Base-by-base conservation (phyloP, 306 rosid species). In the Quillaja saponaria region DNA sequence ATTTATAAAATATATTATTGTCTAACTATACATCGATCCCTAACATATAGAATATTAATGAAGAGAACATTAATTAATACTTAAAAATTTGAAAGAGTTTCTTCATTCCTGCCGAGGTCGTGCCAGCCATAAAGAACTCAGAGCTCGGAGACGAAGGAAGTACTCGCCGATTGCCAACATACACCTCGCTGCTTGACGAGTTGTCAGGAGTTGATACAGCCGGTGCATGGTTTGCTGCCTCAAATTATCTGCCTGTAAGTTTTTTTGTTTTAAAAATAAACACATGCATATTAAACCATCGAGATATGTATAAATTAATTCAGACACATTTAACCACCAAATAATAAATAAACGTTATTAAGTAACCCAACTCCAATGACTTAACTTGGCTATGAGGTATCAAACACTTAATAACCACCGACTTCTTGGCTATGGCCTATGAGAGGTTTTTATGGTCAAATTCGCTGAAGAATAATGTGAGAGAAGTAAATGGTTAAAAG, bases 161-260 rank as follows among this genome's bases (percentile, higher is more conserved):
- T 89, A 94, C 78, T 89, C 99, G 0, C 96, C 91, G 0, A 94
- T 83, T 0, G 91, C 90, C 71, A 94, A 50, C 69, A 94, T 71
- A 78, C 97, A 85, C 82, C 95, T 76, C 0, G 99, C 99, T 4
- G 95, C 84, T 76, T 94, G 99, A 18, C 95, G 90, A 1, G 82
- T 83, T 7, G 99, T 94, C 68, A 89, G 69, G 53, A 94, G 28
- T 52, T 87, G 90, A 8, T 74, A 74, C 71, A 89, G 55, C 25
- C 96, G 84, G 17, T 83, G 95, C 40, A 89, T n/a, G 1, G 90
- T 85, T 57, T 94, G 97, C 10, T 83, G 91, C 69, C 99, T 46
- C 59, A 89, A 71, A 69, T 64, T 76, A 69, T 94, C 99, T 5
- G 91, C 99, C 99, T 94, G 94, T 58, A 76, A 57, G 66, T 66